A percentile compares a stretch with the other conserved stretches of the same genome.
These are phyloP conservation scores for Zygotorulaspora danielsina DNA, from an alignment of 805 yeast species.

Conservation along the genomic window DNA sequence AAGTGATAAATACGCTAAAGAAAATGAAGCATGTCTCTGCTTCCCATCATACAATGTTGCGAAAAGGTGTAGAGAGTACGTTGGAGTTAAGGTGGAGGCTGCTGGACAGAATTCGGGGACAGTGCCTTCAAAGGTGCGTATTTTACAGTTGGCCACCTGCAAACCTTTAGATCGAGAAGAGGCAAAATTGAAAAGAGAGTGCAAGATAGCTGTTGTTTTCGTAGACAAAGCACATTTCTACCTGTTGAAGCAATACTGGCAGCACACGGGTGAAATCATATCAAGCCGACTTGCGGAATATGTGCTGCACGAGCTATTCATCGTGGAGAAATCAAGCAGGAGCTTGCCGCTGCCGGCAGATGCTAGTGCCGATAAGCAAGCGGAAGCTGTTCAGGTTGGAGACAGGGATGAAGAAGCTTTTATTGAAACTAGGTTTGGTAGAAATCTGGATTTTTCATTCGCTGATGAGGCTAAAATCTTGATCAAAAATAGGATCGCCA, in stretches of 20 bases:
- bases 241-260: slow-evolving; percentile 88
- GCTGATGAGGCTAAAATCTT: slow-evolving; percentile 73
- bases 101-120: slow-evolving; percentile 22
- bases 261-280: slow-evolving; percentile 95
- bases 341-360: background rate
- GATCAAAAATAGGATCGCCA: slow-evolving; percentile 69
- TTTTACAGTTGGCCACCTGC: slow-evolving; percentile 69
- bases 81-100: slow-evolving; percentile 45
- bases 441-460: slow-evolving; percentile 74
- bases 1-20: slow-evolving; percentile 70
- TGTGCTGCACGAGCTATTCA: slow-evolving; percentile 56
- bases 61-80: slow-evolving; percentile 76
- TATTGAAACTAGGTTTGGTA: slow-evolving; percentile 86
- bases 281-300: slow-evolving; percentile 89
- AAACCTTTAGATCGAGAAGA: slow-evolving; percentile 60
- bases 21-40: slow-evolving; percentile 67
- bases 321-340: slow-evolving; percentile 32
- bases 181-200: slow-evolving; percentile 54
- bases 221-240: slow-evolving; percentile 56
- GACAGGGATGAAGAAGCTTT: slow-evolving; percentile 52
- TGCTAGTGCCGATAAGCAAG: slow-evolving; percentile 3
- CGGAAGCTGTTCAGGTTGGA: slow-evolving; percentile 16
- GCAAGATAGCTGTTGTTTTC: slow-evolving; percentile 74
- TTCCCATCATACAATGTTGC: slow-evolving; percentile 79
- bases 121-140: slow-evolving; percentile 43